These are phyloP conservation scores for Karstenula rhodostoma DNA, from an alignment of 2,329 filamentous ascomycete species.

Conservation along the genomic window DNA sequence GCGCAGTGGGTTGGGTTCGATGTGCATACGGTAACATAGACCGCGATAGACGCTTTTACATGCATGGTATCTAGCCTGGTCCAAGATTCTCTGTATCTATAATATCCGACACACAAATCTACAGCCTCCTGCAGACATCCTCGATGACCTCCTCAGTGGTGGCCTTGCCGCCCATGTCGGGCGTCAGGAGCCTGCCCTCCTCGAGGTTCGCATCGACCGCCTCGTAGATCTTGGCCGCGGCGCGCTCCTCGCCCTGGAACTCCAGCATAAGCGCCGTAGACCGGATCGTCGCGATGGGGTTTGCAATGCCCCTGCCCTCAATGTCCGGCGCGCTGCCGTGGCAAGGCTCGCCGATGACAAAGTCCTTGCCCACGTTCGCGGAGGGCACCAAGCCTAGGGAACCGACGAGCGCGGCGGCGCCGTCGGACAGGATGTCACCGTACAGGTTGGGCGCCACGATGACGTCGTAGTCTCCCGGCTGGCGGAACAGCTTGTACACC, in stretches of 20 bases:
- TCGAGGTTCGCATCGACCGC: constrained; percentile 91
- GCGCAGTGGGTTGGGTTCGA: neutral
- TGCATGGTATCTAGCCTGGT: constrained; percentile 2
- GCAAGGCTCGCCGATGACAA: constrained; percentile 97
- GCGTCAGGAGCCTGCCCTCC: constrained; percentile 82
- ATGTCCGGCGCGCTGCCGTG: constrained; percentile 97
- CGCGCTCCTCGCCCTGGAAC: constrained; percentile 86
- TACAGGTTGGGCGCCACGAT: constrained; percentile 98
- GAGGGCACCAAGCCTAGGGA: constrained; percentile 90
- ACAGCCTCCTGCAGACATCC: constrained; percentile 86
- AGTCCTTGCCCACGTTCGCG: constrained; percentile 92
- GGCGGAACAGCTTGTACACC: constrained; percentile 99
- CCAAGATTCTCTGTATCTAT: neutral
- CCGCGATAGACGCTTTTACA: constrained; percentile 8
- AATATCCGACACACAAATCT: constrained; percentile 39
- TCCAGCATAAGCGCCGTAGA: constrained; percentile 95
- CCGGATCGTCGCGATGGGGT: constrained; percentile 93
- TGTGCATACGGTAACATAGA: constrained; percentile 13
- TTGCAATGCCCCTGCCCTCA: constrained; percentile 89
- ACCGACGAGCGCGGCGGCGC: constrained; percentile 91
- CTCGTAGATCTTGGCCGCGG: constrained; percentile 87
- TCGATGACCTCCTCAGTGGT: constrained; percentile 85
- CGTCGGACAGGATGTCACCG: constrained; percentile 95
- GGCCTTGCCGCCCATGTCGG: constrained; percentile 88
- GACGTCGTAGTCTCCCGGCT: constrained; percentile 94